These are phyloP conservation scores for Hanseniaspora jakobsenii DNA, from an alignment of 805 yeast genomes.

Conservation along the genomic window DNA sequence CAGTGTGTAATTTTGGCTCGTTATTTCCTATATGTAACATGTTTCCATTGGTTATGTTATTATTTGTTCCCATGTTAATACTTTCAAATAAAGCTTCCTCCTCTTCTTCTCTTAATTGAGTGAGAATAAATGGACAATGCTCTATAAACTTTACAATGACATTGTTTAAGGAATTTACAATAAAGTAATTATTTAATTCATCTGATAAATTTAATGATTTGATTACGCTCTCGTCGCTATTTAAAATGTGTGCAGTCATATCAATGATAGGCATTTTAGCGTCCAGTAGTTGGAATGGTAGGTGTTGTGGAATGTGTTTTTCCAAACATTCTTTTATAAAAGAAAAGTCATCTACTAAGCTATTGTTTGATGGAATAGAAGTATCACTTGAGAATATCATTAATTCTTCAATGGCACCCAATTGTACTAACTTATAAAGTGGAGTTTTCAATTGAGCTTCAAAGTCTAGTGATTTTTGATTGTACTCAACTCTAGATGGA, in stretches of 20 bases:
- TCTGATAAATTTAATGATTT: slow-evolving; percentile 19
- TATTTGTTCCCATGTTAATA: slow-evolving; percentile 21
- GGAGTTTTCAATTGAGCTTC: slow-evolving; percentile 46
- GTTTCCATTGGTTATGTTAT: neutral
- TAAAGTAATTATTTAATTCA: slow-evolving; percentile 24
- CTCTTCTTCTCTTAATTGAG: slow-evolving; percentile 58
- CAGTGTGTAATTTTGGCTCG: too few relatives aligned
- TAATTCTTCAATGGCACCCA: slow-evolving; percentile 62
- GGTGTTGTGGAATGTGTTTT: slow-evolving; percentile 47
- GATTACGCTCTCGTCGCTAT: neutral
- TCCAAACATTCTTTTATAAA: slow-evolving; percentile 57
- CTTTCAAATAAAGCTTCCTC: slow-evolving; percentile 57
- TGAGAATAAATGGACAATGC: slow-evolving; percentile 54
- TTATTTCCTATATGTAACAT: too few relatives aligned
- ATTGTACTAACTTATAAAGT: slow-evolving; percentile 43
- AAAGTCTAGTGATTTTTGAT: slow-evolving; percentile 39
- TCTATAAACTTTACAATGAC: slow-evolving; percentile 47
- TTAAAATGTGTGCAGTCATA: slow-evolving; percentile 4
- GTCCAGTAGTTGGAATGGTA: slow-evolving; percentile 43
- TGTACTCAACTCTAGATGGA: slow-evolving; percentile 27
- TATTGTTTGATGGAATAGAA: slow-evolving; percentile 30
- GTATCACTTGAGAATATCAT: slow-evolving; percentile 52
- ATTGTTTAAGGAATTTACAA: slow-evolving; percentile 35
- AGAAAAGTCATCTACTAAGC: slow-evolving; percentile 33
- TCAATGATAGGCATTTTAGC: slow-evolving; percentile 29